Base-by-base conservation (phyloP, 805 yeast genomes). In the Yamadazyma kitorensis region DNA sequence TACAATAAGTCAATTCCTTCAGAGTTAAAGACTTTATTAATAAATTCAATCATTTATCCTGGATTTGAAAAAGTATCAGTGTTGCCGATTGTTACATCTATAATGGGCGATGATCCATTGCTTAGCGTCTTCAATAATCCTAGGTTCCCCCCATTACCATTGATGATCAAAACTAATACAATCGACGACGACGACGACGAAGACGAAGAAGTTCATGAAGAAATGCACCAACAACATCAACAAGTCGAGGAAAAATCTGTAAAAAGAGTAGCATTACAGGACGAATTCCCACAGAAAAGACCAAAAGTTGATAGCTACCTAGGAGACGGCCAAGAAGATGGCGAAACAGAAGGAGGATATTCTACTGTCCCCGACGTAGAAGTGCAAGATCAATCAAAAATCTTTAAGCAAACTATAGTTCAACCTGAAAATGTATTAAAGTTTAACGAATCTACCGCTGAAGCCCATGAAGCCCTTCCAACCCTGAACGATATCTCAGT, bases 71-170 rank as follows among this genome's bases (percentile, higher is more conserved):
- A 73, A 25, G 71, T 74, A 26, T 80, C 87, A 10, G 67, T 85
- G 19, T 64, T 85, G 40, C 95, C 96, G 6, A 76, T 89, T 38
- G 81, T 83, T 1, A 56, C 76, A 9, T 59, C 66, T 2, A 49
- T 83, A 5, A 52, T 82, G 39, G 68, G 67, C 3, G 56, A 70
- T 26, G 76, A 78, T 48, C 72, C 67, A 6, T 51, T 74, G 14
- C 52, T 80, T 26, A 76, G 85, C 49, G 65, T 82, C 1, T 66
- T 86, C 46, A 71, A 76, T 34, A 82, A 83, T 48, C 95, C 96
- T 26, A 68, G 93, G 48, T 74, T 86, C 46, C 95, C 96, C 3
- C 68, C 66, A 6, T 48, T 61, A 31, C 63, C 66, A 5, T 41
- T 44, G 10, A 56, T 41, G 24, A 43, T 48, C 25, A 51, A 43